Percentiles rank a stretch among this genome's conserved stretches.
Conservation (phyloP, 2,329 filamentous ascomycete genomes). For the Clarireedia hainanense region DNA sequence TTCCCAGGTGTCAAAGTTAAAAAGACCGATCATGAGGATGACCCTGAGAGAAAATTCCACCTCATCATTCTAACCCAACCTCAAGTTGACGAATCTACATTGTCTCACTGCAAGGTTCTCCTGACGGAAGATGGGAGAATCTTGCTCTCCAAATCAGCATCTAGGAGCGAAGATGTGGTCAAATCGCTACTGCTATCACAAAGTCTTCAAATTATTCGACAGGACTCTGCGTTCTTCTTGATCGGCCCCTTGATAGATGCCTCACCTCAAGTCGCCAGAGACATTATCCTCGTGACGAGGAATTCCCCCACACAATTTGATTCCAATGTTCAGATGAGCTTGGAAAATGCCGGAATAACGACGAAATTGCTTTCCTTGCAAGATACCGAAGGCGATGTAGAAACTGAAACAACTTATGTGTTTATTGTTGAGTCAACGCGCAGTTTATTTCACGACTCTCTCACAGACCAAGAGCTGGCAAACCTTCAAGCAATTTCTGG, state of each 20-base stretch:
- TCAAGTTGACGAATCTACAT: background rate
- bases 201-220: background rate
- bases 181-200: background rate
- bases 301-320: background rate
- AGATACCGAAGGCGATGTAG: background rate
- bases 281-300: background rate
- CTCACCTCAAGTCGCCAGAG: background rate
- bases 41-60: background rate
- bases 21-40: background rate
- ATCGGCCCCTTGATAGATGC: too few relatives aligned
- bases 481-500: background rate
- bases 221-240: background rate
- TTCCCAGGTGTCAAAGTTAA: background rate
- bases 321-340: background rate
- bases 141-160: background rate
- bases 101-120: background rate
- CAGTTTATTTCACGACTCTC: background rate
- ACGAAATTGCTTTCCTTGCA: background rate
- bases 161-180: background rate
- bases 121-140: background rate
- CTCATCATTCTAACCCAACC: background rate
- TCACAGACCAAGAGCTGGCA: background rate
- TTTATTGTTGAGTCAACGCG: background rate
- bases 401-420: background rate
- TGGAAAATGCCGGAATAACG: background rate